phyloP scores from a whole-genome alignment of 2,329 filamentous ascomycete species.

The Arthrobotrys megalospora region DNA sequence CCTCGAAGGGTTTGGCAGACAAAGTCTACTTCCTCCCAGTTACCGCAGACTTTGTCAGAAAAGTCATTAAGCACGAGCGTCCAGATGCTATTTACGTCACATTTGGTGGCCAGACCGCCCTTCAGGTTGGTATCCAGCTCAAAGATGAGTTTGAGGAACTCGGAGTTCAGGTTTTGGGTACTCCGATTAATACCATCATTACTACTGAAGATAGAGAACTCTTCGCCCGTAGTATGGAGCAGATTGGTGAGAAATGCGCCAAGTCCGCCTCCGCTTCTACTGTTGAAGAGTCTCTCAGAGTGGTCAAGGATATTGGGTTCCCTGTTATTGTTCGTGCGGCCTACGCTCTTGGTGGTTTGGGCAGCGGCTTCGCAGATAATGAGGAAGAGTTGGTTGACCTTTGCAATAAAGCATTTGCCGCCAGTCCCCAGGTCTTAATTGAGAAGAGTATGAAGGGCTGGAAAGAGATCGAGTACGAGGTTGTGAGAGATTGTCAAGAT shows the following conservation, averaged over 20 bases:
- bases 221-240: constrained; percentile 98
- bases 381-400: constrained; percentile 85
- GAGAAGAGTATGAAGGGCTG: constrained; percentile 99
- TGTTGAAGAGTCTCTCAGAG: constrained; percentile 88
- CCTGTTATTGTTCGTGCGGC: constrained; percentile 97
- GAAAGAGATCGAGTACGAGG: constrained; percentile 99
- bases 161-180: constrained; percentile 94
- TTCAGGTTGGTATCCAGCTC: constrained; percentile 96
- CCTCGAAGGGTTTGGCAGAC: constrained; percentile 95
- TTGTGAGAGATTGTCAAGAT: constrained; percentile 93
- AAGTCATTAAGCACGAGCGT: constrained; percentile 94
- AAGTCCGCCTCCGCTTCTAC: constrained; percentile 94
- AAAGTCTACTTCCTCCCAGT: constrained; percentile 99
- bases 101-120: constrained; percentile 95
- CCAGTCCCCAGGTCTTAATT: constrained; percentile 94
- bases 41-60: constrained; percentile 95
- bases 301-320: constrained; percentile 91
- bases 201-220: constrained; percentile 98
- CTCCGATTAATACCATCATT: constrained; percentile 97
- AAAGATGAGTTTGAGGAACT: constrained; percentile 96
- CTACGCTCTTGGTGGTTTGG: constrained; percentile 93
- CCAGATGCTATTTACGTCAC: constrained; percentile 98
- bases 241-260: constrained; percentile 96
- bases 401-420: constrained; percentile 94
- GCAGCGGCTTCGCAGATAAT: constrained; percentile 94